These are phyloP conservation scores for Auxenochlorella protothecoides DNA, from an alignment of 139 green algal genomes.

Conservation along the genomic window DNA sequence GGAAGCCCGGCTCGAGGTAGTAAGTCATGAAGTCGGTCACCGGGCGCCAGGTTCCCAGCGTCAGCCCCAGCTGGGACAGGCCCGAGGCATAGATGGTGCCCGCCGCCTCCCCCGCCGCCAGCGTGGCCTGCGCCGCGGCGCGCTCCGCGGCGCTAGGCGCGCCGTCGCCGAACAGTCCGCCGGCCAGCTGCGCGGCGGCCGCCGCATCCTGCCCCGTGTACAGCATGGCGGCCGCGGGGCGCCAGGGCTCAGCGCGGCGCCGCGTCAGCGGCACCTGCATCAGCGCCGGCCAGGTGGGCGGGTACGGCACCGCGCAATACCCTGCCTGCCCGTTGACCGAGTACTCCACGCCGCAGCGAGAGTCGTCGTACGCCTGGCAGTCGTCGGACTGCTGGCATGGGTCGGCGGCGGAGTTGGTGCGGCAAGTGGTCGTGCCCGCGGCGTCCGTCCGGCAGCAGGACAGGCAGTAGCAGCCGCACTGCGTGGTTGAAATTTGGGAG, in stretches of 20 bases:
- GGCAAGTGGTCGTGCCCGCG: background rate
- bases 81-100: constrained; percentile 11
- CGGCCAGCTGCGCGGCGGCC: background rate
- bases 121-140: constrained; percentile 4
- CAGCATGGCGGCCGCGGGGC: constrained; percentile 11
- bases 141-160: background rate
- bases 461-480: constrained; percentile 56
- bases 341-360: constrained; percentile 42
- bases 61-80: constrained; percentile 23
- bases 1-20: constrained; percentile 32
- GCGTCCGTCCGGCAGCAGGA: constrained; percentile 33
- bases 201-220: constrained; percentile 17
- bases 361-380: constrained; percentile 28
- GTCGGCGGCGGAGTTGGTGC: background rate
- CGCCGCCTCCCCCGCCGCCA: background rate
- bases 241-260: constrained; percentile 20
- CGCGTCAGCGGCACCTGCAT: constrained; percentile 15
- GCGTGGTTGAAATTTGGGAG: background rate
- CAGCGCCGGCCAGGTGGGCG: constrained; percentile 42
- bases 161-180: constrained; percentile 2
- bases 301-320: constrained; percentile 38
- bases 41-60: constrained; percentile 22
- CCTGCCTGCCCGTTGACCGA: constrained; percentile 18
- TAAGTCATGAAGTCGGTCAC: constrained; percentile 1
- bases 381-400: constrained; percentile 12